Evolutionary conservation across 495 filamentous ascomycete species (phyloP).

Genomic region (Lophiotrema nucula): DNA sequence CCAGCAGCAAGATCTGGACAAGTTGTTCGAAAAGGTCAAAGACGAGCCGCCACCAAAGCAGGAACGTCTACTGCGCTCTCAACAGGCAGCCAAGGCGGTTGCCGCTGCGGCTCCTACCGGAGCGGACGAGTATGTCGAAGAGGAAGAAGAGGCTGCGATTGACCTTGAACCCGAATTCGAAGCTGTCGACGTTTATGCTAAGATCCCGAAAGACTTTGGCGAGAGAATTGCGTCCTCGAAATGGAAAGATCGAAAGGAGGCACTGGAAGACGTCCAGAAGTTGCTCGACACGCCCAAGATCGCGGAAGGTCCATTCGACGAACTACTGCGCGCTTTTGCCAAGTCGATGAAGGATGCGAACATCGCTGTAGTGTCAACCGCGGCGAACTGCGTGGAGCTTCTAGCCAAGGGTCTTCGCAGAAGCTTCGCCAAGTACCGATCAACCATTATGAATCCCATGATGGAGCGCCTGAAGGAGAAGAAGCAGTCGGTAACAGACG

Average conservation of each 20-base stretch:
- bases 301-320: constrained; percentile 84
- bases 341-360: constrained; percentile 99
- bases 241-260: constrained; percentile 98
- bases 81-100: constrained; percentile 76
- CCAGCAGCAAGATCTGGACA: constrained; percentile 91
- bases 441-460: constrained; percentile 76
- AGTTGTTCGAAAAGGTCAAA: constrained; percentile 89
- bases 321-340: constrained; percentile 76
- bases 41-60: constrained; percentile 85
- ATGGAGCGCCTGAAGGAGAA: constrained; percentile 97
- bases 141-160: constrained; percentile 70
- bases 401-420: constrained; percentile 85
- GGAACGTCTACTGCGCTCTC: constrained; percentile 81
- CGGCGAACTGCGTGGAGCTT: constrained; percentile 89
- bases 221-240: constrained; percentile 85
- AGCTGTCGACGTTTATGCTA: constrained; percentile 82
- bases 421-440: constrained; percentile 75
- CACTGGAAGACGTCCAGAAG: constrained; percentile 75
- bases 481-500: constrained; percentile 86
- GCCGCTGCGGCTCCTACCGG: constrained; percentile 61
- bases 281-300: constrained; percentile 84
- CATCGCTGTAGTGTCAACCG: constrained; percentile 87
- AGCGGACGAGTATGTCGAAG: constrained; percentile 52
- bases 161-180: constrained; percentile 73
- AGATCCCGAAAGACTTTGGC: constrained; percentile 74